Percentiles rank a stretch among this genome's conserved stretches.
phyloP scores from a whole-genome alignment of 176 grass and related monocot species.

The Rhynchospora breviuscula region DNA sequence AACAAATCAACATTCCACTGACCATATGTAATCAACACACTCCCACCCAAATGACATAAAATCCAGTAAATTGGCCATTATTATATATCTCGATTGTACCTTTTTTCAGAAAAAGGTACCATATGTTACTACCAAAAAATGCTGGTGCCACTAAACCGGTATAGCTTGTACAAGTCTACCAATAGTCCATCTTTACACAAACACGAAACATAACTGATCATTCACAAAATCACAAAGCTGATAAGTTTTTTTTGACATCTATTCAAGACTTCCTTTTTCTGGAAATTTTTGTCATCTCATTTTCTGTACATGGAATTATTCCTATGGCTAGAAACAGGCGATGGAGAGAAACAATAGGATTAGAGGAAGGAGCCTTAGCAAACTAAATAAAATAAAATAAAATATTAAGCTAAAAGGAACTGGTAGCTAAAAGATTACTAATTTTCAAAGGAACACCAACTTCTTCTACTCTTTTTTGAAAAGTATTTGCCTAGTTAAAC shows the following conservation, averaged over 20 bases:
- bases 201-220: too few species aligned
- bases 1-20: not conserved
- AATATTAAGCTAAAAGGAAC: conserved; percentile 7
- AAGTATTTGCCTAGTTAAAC: not conserved
- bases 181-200: too few species aligned
- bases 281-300: not conserved
- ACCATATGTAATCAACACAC: too few species aligned
- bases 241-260: not conserved
- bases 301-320: conserved; percentile 15
- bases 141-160: too few species aligned
- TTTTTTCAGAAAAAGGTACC: too few species aligned
- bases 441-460: not conserved
- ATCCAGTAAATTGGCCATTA: too few species aligned
- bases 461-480: conserved; percentile 6
- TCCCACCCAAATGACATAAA: too few species aligned
- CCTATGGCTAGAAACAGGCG: conserved; percentile 13
- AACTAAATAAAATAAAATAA: not conserved
- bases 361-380: not conserved
- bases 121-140: too few species aligned
- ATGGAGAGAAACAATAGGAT: not conserved
- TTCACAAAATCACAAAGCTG: too few species aligned
- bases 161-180: too few species aligned
- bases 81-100: too few species aligned
- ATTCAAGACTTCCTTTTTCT: not conserved
- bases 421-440: conserved; percentile 15